Evolutionary conservation across 139 green algal species (phyloP).

Genomic region (Marvania coccoides): DNA sequence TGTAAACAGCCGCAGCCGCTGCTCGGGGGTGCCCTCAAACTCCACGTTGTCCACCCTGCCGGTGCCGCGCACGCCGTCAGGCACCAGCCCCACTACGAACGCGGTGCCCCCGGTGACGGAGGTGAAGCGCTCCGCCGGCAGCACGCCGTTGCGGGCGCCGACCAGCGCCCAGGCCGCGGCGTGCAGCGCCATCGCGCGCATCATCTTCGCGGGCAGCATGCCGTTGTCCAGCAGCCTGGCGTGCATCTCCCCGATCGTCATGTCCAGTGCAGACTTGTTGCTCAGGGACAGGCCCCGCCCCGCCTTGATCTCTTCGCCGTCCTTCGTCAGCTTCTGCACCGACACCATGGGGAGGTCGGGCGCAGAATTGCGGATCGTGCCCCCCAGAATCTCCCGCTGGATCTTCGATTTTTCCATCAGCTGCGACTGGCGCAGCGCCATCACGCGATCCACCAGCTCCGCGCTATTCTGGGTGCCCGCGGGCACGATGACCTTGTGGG

Average conservation of each 20-base stretch:
- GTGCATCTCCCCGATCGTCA: background rate
- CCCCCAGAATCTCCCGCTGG: background rate
- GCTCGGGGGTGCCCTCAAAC: background rate
- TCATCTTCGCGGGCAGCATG: background rate
- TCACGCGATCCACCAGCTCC: background rate
- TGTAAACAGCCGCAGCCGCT: background rate
- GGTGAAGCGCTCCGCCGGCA: background rate
- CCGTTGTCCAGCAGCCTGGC: background rate
- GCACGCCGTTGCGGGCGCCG: background rate
- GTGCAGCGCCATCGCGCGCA: background rate
- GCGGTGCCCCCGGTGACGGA: background rate
- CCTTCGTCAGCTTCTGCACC: background rate
- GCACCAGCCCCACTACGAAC: background rate
- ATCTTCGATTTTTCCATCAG: background rate
- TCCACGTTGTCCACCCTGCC: background rate
- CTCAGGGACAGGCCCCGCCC: background rate
- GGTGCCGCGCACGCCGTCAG: background rate
- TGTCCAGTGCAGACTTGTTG: background rate
- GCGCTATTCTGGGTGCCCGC: background rate
- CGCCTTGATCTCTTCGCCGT: background rate
- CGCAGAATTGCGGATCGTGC: no score
- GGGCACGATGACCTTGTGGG: background rate
- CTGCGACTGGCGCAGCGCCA: background rate
- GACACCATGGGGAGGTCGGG: background rate
- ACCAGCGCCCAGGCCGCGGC: background rate